Conservation (phyloP, 768 basidiomycete species). For the Tremella fuciformis region DNA sequence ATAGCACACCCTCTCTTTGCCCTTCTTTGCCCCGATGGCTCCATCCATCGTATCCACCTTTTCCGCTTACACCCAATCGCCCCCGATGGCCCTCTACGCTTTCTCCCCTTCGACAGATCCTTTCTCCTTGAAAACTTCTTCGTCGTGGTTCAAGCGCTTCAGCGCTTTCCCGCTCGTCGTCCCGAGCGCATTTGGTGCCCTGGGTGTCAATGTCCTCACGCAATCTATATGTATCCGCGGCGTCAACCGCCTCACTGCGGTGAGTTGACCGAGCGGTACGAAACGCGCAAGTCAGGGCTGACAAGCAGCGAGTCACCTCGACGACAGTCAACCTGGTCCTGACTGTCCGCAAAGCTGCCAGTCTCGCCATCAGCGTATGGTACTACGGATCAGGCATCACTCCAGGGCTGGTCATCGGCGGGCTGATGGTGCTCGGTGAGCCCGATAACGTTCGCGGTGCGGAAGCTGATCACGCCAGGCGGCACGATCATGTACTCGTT, state of each 20-base stretch:
- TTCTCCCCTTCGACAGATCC: constrained; percentile 10
- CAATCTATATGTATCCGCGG: constrained; percentile 80
- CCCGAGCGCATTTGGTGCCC: constrained; percentile 59
- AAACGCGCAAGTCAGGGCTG: background rate
- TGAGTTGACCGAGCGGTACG: constrained; percentile 52
- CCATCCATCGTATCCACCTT: background rate
- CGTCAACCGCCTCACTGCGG: constrained; percentile 76
- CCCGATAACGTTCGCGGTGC: background rate
- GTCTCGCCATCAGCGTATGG: constrained; percentile 77
- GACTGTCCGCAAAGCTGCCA: constrained; percentile 75
- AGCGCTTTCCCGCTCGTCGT: constrained; percentile 20
- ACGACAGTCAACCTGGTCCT: constrained; percentile 78
- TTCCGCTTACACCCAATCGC: constrained; percentile 56
- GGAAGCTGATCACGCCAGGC: background rate
- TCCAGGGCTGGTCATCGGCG: constrained; percentile 63
- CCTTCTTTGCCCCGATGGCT: constrained; percentile 59
- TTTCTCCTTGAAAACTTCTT: background rate
- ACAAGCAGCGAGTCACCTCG: constrained; percentile 64
- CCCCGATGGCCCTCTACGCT: constrained; percentile 43
- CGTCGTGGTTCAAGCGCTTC: background rate
- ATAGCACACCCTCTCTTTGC: constrained; percentile 77
- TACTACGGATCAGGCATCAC: constrained; percentile 78
- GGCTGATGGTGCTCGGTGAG: constrained; percentile 65
- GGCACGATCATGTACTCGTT: constrained; percentile 8
- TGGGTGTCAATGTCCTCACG: constrained; percentile 65